Evolutionary conservation across 192 early-diverging fungal genomes (phyloP).

Genomic region (Phlyctochytrium planicorne): DNA sequence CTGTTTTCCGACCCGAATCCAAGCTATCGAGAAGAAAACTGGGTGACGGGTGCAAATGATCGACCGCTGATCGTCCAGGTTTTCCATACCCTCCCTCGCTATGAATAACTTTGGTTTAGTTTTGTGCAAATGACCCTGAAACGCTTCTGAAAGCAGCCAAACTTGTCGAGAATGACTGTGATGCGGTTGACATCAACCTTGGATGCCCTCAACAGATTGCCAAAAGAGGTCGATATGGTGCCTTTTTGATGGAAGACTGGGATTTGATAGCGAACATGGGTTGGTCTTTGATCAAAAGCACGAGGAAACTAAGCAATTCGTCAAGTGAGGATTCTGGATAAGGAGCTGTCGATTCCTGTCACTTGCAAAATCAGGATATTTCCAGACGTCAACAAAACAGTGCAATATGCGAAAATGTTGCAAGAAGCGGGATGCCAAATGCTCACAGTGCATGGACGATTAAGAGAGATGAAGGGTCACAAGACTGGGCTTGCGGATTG

Average conservation of each 20-base stretch:
- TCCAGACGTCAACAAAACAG: conserved; percentile 83
- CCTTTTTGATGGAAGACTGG: conserved; percentile 90
- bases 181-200: conserved; percentile 93
- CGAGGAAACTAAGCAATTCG: background rate
- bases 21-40: conserved; percentile 42
- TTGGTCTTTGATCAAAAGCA: conserved; percentile 7
- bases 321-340: conserved; percentile 71
- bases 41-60: conserved; percentile 59
- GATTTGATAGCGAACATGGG: conserved; percentile 64
- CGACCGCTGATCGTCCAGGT: conserved; percentile 82
- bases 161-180: conserved; percentile 78
- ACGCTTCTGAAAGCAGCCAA: conserved; percentile 77
- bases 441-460: conserved; percentile 90
- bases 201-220: conserved; percentile 98
- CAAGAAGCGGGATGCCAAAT: conserved; percentile 88
- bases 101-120: conserved; percentile 49
- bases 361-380: conserved; percentile 96
- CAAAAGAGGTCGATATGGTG: conserved; percentile 84
- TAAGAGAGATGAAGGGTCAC: conserved; percentile 96
- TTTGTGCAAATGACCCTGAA: conserved; percentile 96
- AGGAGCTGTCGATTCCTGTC: conserved; percentile 81
- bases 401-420: conserved; percentile 95
- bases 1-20: conserved; percentile 70
- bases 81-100: background rate
- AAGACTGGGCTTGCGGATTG: conserved; percentile 96